Evolutionary conservation across 805 yeast species (phyloP), one percentile per base, ranked within the genome.

Genomic region (Candida maesae): DNA sequence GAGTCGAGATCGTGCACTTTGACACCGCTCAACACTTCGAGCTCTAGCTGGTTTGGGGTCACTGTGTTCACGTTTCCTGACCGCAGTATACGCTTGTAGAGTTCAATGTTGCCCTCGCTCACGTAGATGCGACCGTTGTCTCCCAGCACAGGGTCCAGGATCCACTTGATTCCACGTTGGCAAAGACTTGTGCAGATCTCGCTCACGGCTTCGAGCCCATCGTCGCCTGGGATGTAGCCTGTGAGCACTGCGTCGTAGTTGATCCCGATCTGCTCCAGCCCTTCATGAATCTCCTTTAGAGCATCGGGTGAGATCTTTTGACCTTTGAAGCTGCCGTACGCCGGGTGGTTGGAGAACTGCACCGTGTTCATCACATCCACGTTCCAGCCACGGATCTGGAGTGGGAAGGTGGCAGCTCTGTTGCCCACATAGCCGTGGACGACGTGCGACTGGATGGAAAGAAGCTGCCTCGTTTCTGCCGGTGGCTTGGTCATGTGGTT

Each of bases 381-480:
- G 58, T 93, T 91, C 96, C 97, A 91, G 0, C 93, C 95, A 33
- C 77, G 70, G 31, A 79, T 67, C 57, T 91, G 97, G 17, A 91
- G 65, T 0, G 98, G 96, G 58, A 93, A 85, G 2, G 91, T 84
- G 1, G 93, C 86, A 0, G 96, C 95, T 42, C 81, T 76, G 60
- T 89, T 89, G 1, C 99, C 99, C 2, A 93, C 99, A 55, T 87
- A 84, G 3, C 99, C 99, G 59, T 91, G 98, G 3, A 79, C 89
- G 2, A 93, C 98, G 61, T 93, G 97, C 4, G 96, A 87, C 52
- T 87, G 91, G 9, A 89, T 69, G 3, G 85, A 73, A 2, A 84
- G 68, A 9, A 67, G 53, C 35, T 51, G 58, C 32, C 39, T 39
- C 7, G 16, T 17, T 6, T 34, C 29, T 26, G 38, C n/a, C 15